Evolutionary conservation across 805 yeast species (phyloP).

Genomic region (Wickerhamomyces subpelliculosus): DNA sequence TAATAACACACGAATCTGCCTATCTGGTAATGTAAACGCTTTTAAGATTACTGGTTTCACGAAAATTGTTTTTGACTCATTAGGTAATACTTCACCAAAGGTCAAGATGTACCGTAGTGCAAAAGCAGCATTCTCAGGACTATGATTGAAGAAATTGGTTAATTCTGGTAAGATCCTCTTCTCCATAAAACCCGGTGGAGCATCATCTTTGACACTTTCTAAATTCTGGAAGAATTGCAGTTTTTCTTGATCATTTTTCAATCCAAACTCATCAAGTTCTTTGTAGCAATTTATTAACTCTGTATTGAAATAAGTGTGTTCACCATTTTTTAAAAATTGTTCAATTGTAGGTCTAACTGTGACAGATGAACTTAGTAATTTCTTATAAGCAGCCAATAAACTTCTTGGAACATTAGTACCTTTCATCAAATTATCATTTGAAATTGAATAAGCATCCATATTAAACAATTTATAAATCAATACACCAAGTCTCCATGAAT

Average conservation of each 20-base stretch:
- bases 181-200: constrained; percentile 50
- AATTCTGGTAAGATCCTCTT: constrained; percentile 68
- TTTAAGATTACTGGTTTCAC: constrained; percentile 60
- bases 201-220: constrained; percentile 25
- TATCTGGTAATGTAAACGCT: constrained; percentile 60
- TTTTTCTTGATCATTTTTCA: constrained; percentile 49
- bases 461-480: constrained; percentile 43
- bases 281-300: constrained; percentile 45
- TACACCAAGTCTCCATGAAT: constrained; percentile 58
- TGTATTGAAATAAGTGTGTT: constrained; percentile 27
- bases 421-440: constrained; percentile 4
- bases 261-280: constrained; percentile 47
- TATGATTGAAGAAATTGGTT: constrained; percentile 31
- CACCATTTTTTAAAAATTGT: constrained; percentile 21
- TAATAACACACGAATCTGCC: constrained; percentile 70
- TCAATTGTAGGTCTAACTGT: constrained; percentile 31
- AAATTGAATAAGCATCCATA: constrained; percentile 6
- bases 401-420: constrained; percentile 28
- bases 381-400: constrained; percentile 31
- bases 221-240: constrained; percentile 34
- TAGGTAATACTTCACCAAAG: constrained; percentile 25
- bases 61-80: constrained; percentile 29
- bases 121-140: constrained; percentile 22
- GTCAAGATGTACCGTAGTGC: constrained; percentile 23
- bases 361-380: constrained; percentile 31